Conservation (phyloP, 164 flowering plant genomes). For the Euptelea pleiosperma region DNA sequence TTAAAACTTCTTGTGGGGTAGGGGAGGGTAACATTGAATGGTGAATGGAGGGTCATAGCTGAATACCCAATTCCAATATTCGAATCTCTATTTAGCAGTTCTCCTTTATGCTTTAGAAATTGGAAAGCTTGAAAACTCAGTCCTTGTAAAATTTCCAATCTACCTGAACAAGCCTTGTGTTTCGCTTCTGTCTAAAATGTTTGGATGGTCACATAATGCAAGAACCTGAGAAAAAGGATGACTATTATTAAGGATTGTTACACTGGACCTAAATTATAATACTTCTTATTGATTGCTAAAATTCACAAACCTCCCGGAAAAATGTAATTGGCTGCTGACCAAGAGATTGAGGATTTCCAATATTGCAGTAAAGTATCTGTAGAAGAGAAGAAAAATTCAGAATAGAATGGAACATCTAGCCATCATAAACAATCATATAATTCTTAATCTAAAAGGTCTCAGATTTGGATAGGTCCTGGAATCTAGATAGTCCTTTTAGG, state of each 20-base stretch:
- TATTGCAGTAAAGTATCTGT: conserved; percentile 95
- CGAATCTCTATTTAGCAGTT: too few species aligned
- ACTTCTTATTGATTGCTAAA: neutral
- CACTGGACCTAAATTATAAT: neutral
- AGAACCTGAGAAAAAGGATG: conserved; percentile 53
- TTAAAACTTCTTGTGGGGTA: too few species aligned
- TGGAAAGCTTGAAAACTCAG: neutral
- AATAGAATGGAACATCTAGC: neutral
- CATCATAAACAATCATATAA: neutral
- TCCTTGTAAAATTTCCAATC: neutral
- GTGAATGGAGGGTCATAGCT: too few species aligned
- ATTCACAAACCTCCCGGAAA: conserved; percentile 80
- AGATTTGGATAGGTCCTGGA: neutral
- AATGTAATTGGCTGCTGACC: conserved; percentile 95
- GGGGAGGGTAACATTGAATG: too few species aligned
- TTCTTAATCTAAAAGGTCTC: neutral
- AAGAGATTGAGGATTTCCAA: conserved; percentile 99
- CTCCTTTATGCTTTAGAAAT: neutral
- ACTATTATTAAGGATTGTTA: conserved; percentile 4
- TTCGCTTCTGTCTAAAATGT: conserved; percentile 73
- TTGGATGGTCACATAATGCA: conserved; percentile 87
- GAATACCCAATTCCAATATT: too few species aligned
- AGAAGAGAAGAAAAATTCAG: neutral
- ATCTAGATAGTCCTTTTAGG: neutral
- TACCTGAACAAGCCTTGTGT: conserved; percentile 92